Evolutionary conservation across 208 protist species (phyloP).

Genomic region (Leishmania major): DNA sequence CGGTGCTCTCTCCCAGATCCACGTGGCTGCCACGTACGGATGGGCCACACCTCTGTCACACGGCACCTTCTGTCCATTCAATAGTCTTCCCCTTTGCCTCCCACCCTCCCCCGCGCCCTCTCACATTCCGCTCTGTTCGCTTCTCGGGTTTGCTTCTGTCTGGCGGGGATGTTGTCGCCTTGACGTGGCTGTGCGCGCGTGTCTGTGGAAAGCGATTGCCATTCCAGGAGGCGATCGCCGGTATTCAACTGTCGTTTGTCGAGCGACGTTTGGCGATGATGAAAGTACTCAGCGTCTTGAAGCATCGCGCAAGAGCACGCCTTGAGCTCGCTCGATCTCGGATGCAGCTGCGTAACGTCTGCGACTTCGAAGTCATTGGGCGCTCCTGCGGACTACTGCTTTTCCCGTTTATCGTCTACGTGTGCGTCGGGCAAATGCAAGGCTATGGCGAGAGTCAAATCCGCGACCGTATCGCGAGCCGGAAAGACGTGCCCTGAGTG

Average conservation of each 20-base stretch:
- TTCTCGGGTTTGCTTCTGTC: not conserved
- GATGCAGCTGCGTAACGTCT: constrained; percentile 59
- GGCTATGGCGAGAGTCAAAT: constrained; percentile 58
- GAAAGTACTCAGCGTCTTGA: constrained; percentile 34
- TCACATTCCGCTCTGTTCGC: not conserved
- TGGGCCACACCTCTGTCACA: not conserved
- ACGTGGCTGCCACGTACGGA: no score
- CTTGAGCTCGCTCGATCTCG: constrained; percentile 61
- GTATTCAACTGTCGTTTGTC: not conserved
- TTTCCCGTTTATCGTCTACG: constrained; percentile 73
- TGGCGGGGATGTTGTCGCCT: not conserved
- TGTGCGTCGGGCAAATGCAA: constrained; percentile 68
- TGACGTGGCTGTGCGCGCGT: not conserved
- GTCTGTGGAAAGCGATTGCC: not conserved
- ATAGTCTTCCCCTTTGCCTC: not conserved
- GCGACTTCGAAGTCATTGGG: constrained; percentile 77
- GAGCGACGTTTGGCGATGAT: constrained; percentile 42
- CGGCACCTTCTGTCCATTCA: not conserved
- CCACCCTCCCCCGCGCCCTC: not conserved
- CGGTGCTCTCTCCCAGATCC: not conserved
- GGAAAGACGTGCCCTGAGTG: not conserved
- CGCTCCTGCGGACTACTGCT: constrained; percentile 76
- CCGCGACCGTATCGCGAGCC: constrained; percentile 25
- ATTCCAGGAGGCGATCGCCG: not conserved
- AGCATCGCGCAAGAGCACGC: constrained; percentile 35